Evolutionary conservation across 1,284 basidiomycete genomes (phyloP), one percentile per base, ranked within the genome.

Genomic region (Rhodotorula sp.): DNA sequence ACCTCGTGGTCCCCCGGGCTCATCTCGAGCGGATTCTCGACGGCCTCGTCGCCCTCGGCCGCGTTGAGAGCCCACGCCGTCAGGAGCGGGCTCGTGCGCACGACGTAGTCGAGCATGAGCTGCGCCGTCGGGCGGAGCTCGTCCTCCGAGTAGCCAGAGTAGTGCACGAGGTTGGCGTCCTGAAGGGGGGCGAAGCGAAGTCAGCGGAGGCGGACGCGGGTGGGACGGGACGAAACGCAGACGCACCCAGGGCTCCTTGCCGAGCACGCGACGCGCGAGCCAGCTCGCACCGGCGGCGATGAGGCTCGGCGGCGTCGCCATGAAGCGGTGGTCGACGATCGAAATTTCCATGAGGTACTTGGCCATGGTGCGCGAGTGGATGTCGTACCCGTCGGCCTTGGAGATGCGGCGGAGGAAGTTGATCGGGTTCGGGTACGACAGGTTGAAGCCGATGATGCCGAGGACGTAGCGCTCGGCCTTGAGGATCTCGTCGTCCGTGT

Each of bases 331-430:
- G 77, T 99, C 94, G 17, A 99, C 85, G 68, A 90, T 88, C 19
- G 88, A 88, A 68, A 98, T 92, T 85, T 99, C 96, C 78, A 97
- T 85, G 60, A 97, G 85, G 82, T 92, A 97, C 82, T 98, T 99
- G 64, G 90, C 94, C 16, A 98, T 86, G 0, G 94, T 97, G 68
- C 95, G 86, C 42, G 90, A 90, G 80, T 95, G 90, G 66, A 93
- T 88, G 79, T 97, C 92, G 81, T 96, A 98, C 71, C 92, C 90
- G 79, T 99, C 97, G 7, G 96, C 97, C 82, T 98, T 99, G 82
- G 92, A 94, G 71, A 94, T 89, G 60, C 94, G 87, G 50, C 95
- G 86, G 64, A 98, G 85, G 83, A 91, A 98, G 82, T 96, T 91
- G 79, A 98, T 90, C 2, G 95, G 94, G 81, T 92, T 96, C 54